Conservation (phyloP, 2,329 filamentous ascomycete genomes). For the Zymoseptoria pseudotritici region DNA sequence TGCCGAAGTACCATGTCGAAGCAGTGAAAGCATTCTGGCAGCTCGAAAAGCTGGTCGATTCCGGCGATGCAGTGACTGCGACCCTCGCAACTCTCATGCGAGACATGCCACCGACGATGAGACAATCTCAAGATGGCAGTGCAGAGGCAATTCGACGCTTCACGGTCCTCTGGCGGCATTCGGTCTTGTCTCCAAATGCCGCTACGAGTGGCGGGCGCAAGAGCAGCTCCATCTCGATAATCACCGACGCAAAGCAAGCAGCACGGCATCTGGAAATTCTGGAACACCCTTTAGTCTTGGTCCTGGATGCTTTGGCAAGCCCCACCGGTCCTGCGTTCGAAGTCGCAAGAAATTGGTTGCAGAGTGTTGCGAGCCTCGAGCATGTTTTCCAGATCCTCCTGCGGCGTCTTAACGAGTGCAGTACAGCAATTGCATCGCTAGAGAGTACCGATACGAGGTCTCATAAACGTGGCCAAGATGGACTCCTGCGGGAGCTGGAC, state of each 20-base stretch:
- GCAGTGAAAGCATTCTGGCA: slow-evolving; percentile 80
- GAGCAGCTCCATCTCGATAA: slow-evolving; percentile 20
- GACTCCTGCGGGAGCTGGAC: slow-evolving; percentile 55
- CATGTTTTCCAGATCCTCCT: slow-evolving; percentile 37
- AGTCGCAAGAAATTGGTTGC: slow-evolving; percentile 74
- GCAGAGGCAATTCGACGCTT: slow-evolving; percentile 62
- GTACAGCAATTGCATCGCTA: neutral
- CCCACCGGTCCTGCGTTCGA: slow-evolving; percentile 67
- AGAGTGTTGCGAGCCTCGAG: slow-evolving; percentile 49
- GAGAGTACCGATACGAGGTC: neutral
- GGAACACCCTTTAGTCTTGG: slow-evolving; percentile 69
- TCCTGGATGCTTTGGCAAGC: slow-evolving; percentile 70
- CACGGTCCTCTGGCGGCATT: slow-evolving; percentile 75
- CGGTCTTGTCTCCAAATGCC: slow-evolving; percentile 28
- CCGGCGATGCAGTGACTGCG: slow-evolving; percentile 15
- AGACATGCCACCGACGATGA: neutral
- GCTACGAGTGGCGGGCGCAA: slow-evolving; percentile 17
- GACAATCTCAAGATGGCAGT: neutral
- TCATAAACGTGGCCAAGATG: slow-evolving; percentile 6
- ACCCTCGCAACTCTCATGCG: slow-evolving; percentile 12
- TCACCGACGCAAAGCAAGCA: slow-evolving; percentile 17
- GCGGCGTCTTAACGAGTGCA: slow-evolving; percentile 6
- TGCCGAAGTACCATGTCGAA: slow-evolving; percentile 91
- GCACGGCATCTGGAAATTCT: slow-evolving; percentile 50
- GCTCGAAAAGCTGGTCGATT: slow-evolving; percentile 49